These are phyloP conservation scores for Aquilaria sinensis DNA, from an alignment of 345 rosid genomes.

Conservation along the genomic window DNA sequence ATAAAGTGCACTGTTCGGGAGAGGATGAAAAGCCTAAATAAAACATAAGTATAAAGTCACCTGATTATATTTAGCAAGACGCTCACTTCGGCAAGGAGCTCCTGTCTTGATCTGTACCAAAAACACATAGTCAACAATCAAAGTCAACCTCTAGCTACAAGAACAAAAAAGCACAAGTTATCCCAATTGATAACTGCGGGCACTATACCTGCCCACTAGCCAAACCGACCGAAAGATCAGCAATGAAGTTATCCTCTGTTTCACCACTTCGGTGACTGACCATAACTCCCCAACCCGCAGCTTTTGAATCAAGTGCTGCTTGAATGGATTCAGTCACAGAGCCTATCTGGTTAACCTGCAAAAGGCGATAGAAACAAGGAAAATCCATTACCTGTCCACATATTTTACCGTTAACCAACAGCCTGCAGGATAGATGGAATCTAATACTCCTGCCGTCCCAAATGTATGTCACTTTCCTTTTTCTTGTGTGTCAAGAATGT, in stretches of 20 bases:
- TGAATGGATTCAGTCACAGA: conserved; percentile 90
- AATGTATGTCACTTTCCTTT: too few relatives aligned
- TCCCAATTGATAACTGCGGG: conserved; percentile 8
- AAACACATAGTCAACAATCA: conserved; percentile 3
- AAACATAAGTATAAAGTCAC: conserved; percentile 22
- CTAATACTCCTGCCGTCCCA: too few relatives aligned
- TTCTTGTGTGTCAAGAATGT: too few relatives aligned
- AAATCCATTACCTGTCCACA: conserved; percentile 2
- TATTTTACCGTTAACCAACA: too few relatives aligned
- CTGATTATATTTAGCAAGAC: conserved; percentile 97
- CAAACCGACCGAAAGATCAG: conserved; percentile 94
- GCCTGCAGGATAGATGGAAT: too few relatives aligned
- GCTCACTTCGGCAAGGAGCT: conserved; percentile 97
- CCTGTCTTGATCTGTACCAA: conserved; percentile 86
- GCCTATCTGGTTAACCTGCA: conserved; percentile 97
- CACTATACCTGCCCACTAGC: conserved; percentile 87
- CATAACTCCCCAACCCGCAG: conserved; percentile 99
- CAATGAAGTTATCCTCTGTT: conserved; percentile 95
- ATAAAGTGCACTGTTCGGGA: not conserved
- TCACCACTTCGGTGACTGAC: conserved; percentile 98
- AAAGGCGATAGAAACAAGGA: not conserved
- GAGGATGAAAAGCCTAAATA: not conserved
- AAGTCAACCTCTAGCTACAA: not conserved
- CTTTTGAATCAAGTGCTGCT: conserved; percentile 95
- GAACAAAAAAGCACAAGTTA: not conserved